Base-by-base conservation (phyloP, 2,329 filamentous ascomycete genomes). In the Ceratocystiopsis minuta region DNA sequence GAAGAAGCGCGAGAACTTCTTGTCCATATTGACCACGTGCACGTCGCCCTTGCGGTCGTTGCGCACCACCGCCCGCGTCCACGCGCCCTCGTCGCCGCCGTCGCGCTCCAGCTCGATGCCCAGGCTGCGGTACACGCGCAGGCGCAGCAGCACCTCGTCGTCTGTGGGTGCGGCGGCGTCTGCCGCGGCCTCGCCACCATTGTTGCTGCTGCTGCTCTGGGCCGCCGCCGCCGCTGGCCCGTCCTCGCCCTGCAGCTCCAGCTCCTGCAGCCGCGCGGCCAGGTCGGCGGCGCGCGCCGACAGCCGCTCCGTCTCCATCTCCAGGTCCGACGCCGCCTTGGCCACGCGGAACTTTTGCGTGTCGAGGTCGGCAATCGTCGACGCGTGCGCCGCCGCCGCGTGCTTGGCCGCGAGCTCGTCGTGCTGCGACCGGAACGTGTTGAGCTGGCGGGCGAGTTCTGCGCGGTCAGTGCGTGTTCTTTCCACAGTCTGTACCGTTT, bases 271-370 rank as follows among this genome's bases (percentile, higher is more conserved):
- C 11, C 80, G 70, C 36, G 77, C 77, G 46, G 76, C 75, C 44
- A 95, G 63, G 53, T 87, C 75, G 14, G 78, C 80, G 6, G 85
- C 63, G 58, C 92, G 83, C 6, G 75, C 73, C 43, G 82, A 77
- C 37, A 96, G 65, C n/a, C 88, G 71, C 65, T 96, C 88, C n/a
- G 82, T 81, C 62, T 98, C 90, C 55, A 88, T 86, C 64, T 95
- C 87, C 7, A 90, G 67, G 57, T 96, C 88, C 2, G 75, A 80
- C 0, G 83, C 85, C 15, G 82, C 76, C 60, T 96, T 96, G n/a
- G 88, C 88, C 44, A 85, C 79, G 51, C 86, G 79, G 62, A 96
- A 96, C 56, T 95, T 95, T 51, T 87, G 78, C 2, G 85, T 93
- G 60, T 96, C 88, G 46, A 95, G 77, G 35, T 80, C 73, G 16